Percentiles rank a stretch among this genome's conserved stretches.
Evolutionary conservation across 2,329 filamentous ascomycete species (phyloP).

Genomic region (Pleurostoma richardsiae): DNA sequence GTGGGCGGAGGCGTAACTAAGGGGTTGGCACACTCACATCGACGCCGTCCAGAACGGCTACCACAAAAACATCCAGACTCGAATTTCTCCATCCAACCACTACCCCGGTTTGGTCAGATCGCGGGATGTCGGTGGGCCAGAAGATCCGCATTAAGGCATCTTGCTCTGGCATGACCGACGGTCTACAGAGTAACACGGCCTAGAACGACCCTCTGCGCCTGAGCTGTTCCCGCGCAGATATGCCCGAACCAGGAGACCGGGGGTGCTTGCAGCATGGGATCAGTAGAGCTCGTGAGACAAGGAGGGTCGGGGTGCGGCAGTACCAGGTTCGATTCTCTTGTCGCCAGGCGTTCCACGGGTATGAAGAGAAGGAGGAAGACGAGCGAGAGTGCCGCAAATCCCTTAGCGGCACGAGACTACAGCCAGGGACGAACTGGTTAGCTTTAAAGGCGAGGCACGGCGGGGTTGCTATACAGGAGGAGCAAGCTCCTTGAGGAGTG

Average conservation of each 20-base stretch:
- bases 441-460: not conserved
- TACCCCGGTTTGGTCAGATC: slow-evolving; percentile 70
- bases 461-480: not conserved
- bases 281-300: slow-evolving; percentile 14
- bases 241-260: slow-evolving; percentile 68
- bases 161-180: slow-evolving; percentile 59
- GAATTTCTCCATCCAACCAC: slow-evolving; percentile 97
- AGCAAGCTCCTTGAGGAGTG: not conserved
- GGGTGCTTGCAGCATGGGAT: slow-evolving; percentile 60
- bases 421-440: not conserved
- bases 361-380: slow-evolving; percentile 82
- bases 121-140: slow-evolving; percentile 84
- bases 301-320: slow-evolving; percentile 23
- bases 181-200: slow-evolving; percentile 24
- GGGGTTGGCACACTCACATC: slow-evolving; percentile 54
- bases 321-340: slow-evolving; percentile 76
- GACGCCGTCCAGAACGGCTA: slow-evolving; percentile 84
- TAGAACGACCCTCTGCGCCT: slow-evolving; percentile 92
- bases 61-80: slow-evolving; percentile 81
- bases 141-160: slow-evolving; percentile 97
- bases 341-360: slow-evolving; percentile 77
- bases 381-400: slow-evolving; percentile 74
- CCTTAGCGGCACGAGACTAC: slow-evolving; percentile 79
- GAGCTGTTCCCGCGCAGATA: slow-evolving; percentile 93
- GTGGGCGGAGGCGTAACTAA: slow-evolving; percentile 5